Base-by-base conservation (phyloP, 2,329 filamentous ascomycete species). In the Drechslera avenae region DNA sequence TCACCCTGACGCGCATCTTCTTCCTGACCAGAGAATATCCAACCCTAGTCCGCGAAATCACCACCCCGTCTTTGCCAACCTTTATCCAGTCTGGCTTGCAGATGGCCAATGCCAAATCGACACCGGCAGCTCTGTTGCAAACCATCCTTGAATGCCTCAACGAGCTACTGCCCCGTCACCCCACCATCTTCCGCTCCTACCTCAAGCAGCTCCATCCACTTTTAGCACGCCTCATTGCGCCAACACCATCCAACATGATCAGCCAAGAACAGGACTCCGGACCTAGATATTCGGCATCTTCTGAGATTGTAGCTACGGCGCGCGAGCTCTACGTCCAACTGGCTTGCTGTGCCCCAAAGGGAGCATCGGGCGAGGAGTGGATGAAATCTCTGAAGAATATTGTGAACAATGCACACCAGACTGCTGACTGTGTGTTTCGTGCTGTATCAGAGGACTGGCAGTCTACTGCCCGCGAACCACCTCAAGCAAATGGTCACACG, bases 1-100 rank as follows among this genome's bases (percentile, higher is more conserved):
- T 94, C 54, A 85, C 89, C 12, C 77, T 97, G 54, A 89, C 89
- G 16, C 87, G 89, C 66, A 91, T 97, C 61, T 97, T 94, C 75
- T 82, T 86, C 60, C 82, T 94, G 30, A 88, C 92, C 33, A 89
- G 91, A 67, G 85, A 87, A 31, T 91, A 91, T 67, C 90, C 88
- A 52, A 94, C 90, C 7, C 79, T 97, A 45, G 81, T 93, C 36
- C 83, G 93, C 62, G 92, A 97, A 69, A 90, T 97, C 54, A 92
- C 89, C 1, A 96, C 91, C 0, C 91, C 91, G 2, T 89, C 85
- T 3, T 77, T 97, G 16, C 85, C 90, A 1, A 77, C 82, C 1
- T 96, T 93, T 64, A 81, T 92, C 37, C 86, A 84, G 0, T 81
- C 87, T 3, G 91, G 88, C 62, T 73, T 96, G 36, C 85, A 87